Base-by-base conservation (phyloP, 2,329 filamentous ascomycete species). In the Colletotrichum brevisporum region DNA sequence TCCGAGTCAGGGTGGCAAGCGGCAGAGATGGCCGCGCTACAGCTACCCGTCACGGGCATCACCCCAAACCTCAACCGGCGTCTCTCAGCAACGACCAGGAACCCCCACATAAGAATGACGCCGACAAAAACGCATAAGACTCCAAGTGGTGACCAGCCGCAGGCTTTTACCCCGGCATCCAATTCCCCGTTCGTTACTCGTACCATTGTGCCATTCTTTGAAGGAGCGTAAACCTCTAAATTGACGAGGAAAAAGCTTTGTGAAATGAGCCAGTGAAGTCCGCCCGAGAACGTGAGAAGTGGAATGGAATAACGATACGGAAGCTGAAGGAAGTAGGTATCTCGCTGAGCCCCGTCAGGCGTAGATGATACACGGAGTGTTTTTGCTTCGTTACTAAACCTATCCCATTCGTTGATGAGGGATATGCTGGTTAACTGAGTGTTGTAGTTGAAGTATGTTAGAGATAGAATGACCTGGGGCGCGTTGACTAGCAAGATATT, bases 201-300 rank as follows among this genome's bases (percentile, higher is more conserved):
- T 16, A 8, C n/a, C 43, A 12, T 36, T 15, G 16, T 43, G 41
- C 5, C 41, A 15, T 43, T n/a, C 10, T n/a, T 5, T 0, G 41
- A 43, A n/a, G 31, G 31, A 10, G 16, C 47, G 47, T 50, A 50
- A n/a, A 18, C 18, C 3, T 58, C 41, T 4, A 58, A 0, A 5
- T 13, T 58, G 24, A 56, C 3, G 0, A 63, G 39, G 13, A 45
- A 63, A 3, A 63, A 50, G 1, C 39, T 55, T 15, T 63, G 60
- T 0, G 52, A 63, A 1, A 55, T 48, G 0, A 63, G 52, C 60
- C 52, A 63, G 9, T 63, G 52, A 2, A 56, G n/a, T 0, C 18
- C 39, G 0, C 27, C n/a, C 0, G 52, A 63, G 2, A 55, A 13
- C 0, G 2, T 13, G 0, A 15, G 9, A 0, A 63, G 43, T 1